A percentile compares a stretch with the other conserved stretches of the same genome.
These are phyloP conservation scores for Pleodorina starrii DNA, from an alignment of 139 green algal genomes.

Conservation along the genomic window DNA sequence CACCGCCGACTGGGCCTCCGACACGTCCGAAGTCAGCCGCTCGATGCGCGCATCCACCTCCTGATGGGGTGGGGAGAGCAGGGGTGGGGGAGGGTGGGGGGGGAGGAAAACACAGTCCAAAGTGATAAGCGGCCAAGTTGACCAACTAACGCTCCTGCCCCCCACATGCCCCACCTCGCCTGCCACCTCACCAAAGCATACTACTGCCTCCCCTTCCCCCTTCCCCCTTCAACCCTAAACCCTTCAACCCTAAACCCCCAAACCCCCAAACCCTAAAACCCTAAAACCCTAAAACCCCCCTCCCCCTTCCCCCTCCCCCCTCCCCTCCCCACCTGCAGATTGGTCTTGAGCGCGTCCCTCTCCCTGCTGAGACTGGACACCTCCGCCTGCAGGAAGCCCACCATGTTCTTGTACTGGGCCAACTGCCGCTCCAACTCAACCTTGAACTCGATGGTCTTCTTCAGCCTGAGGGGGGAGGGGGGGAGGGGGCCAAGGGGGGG, in stretches of 20 bases:
- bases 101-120: no score
- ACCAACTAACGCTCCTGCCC: no score
- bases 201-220: no score
- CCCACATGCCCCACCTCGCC: no score
- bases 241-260: no score
- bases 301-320: neutral
- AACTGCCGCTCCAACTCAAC: constrained; percentile 49
- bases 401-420: constrained; percentile 52
- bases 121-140: no score
- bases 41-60: constrained; percentile 32
- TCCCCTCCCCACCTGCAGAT: neutral
- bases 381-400: constrained; percentile 46
- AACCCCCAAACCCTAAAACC: neutral
- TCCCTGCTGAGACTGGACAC: constrained; percentile 35
- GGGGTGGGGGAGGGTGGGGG: no score
- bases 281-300: neutral
- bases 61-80: neutral
- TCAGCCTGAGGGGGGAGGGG: neutral
- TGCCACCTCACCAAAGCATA: no score
- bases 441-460: constrained; percentile 49
- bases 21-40: constrained; percentile 28
- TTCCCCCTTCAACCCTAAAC: no score
- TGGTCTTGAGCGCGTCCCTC: constrained; percentile 43
- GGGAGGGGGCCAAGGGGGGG: no score
- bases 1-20: constrained; percentile 31